Conservation (phyloP, 345 rosid genomes). For the Gossypium stocksii region DNA sequence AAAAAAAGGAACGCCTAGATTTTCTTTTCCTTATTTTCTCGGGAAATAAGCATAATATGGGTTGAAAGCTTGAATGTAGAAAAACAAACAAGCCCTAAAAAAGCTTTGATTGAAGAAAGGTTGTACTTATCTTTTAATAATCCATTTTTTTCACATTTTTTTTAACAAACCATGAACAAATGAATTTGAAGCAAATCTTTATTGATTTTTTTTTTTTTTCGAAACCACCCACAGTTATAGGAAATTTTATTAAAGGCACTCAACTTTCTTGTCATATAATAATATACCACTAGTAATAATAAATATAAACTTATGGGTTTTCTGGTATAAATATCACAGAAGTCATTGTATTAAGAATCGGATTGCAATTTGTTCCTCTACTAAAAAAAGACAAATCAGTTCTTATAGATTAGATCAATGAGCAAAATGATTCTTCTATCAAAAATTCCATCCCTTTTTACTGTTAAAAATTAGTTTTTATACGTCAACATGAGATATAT, state of each 20-base stretch:
- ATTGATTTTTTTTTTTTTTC: neutral
- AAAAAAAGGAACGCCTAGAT: neutral
- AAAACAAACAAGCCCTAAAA: neutral
- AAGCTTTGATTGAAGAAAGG: neutral
- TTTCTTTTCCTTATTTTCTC: neutral
- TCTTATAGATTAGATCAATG: rapidly evolving
- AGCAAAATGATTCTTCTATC: too few relatives aligned
- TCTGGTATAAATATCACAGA: too few relatives aligned
- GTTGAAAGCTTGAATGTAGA: neutral
- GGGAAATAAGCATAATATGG: neutral
- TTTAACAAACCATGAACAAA: neutral
- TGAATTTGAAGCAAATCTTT: neutral
- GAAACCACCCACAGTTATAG: neutral
- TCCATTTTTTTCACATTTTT: neutral
- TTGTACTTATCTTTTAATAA: neutral
- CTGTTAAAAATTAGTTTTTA: too few relatives aligned
- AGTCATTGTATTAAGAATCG: too few relatives aligned
- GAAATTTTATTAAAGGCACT: neutral
- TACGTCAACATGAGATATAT: too few relatives aligned
- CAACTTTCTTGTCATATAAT: neutral
- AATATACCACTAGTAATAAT: neutral
- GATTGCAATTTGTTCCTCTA: rapidly evolving
- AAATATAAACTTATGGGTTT: neutral
- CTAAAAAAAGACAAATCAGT: too few relatives aligned
- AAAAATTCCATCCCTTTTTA: too few relatives aligned